A percentile compares a stretch with the other conserved stretches of the same genome.
Conservation (phyloP, 2,329 filamentous ascomycete species). For the Zymoseptoria pseudotritici region DNA sequence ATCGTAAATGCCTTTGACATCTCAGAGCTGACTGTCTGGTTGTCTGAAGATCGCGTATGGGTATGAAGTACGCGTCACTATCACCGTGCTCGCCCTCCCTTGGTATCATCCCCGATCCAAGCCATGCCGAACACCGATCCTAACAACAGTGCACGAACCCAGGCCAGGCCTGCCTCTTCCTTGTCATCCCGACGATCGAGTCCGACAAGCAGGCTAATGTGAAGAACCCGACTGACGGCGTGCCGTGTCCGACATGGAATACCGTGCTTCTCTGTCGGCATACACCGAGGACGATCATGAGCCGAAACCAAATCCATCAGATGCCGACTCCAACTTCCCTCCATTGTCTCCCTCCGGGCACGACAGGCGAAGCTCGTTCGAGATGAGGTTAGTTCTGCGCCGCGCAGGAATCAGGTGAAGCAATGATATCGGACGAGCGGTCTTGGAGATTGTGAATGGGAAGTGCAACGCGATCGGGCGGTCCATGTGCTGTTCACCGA, state of each 20-base stretch:
- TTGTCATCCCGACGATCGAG: background rate
- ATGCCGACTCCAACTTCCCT: background rate
- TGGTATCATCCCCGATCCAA: background rate
- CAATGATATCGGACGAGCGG: background rate
- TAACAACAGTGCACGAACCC: background rate
- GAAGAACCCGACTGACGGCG: too few relatives aligned
- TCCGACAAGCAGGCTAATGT: background rate
- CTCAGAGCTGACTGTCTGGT: background rate
- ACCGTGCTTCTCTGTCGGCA: background rate
- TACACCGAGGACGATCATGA: background rate
- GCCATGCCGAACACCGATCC: background rate
- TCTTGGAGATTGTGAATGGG: background rate
- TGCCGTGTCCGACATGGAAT: background rate
- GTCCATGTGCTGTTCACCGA: background rate
- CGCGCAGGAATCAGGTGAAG: background rate
- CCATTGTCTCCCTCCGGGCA: background rate
- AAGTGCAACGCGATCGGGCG: background rate
- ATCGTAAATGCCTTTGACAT: background rate
- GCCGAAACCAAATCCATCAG: background rate
- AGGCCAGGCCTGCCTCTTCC: background rate
- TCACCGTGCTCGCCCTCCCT: background rate
- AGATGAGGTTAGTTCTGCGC: background rate
- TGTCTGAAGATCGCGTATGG: background rate
- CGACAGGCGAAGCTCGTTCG: background rate
- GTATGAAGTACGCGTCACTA: background rate